A percentile compares a stretch with the other conserved stretches of the same genome.
These are phyloP conservation scores for Pinguiococcus pyrenoidosus DNA, from an alignment of 108 stramenopile genomes.

Conservation along the genomic window DNA sequence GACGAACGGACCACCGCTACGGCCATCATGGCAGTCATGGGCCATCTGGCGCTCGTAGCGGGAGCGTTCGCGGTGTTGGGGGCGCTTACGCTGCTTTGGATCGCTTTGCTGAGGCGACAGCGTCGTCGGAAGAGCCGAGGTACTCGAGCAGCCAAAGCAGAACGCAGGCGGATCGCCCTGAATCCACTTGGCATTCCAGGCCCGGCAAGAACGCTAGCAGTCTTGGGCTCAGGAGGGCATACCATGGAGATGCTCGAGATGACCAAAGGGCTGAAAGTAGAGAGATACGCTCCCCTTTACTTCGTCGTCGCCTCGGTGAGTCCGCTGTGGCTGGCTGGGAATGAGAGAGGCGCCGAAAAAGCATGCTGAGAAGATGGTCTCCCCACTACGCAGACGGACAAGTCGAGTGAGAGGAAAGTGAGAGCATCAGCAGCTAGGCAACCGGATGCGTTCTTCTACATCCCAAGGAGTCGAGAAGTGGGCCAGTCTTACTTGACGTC, in stretches of 20 bases:
- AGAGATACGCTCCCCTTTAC: constrained; percentile 42
- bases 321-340: too few species aligned
- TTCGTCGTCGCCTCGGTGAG: constrained; percentile 55
- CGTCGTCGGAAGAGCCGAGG: too few species aligned
- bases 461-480: constrained; percentile 56
- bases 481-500: constrained; percentile 49
- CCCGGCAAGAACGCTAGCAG: constrained; percentile 49
- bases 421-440: neutral
- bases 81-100: too few species aligned
- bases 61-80: too few species aligned
- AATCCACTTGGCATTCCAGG: too few species aligned
- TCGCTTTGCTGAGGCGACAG: too few species aligned
- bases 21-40: too few species aligned
- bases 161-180: too few species aligned
- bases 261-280: constrained; percentile 36
- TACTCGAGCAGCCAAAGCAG: too few species aligned
- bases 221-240: constrained; percentile 71
- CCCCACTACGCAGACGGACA: neutral
- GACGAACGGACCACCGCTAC: too few species aligned
- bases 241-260: constrained; percentile 71
- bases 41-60: too few species aligned
- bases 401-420: too few species aligned
- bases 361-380: neutral
- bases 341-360: constrained; percentile 31
- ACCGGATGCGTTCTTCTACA: constrained; percentile 20